These are phyloP conservation scores for Spiromastix sp. DNA, from an alignment of 2,329 filamentous ascomycete species.

Conservation along the genomic window DNA sequence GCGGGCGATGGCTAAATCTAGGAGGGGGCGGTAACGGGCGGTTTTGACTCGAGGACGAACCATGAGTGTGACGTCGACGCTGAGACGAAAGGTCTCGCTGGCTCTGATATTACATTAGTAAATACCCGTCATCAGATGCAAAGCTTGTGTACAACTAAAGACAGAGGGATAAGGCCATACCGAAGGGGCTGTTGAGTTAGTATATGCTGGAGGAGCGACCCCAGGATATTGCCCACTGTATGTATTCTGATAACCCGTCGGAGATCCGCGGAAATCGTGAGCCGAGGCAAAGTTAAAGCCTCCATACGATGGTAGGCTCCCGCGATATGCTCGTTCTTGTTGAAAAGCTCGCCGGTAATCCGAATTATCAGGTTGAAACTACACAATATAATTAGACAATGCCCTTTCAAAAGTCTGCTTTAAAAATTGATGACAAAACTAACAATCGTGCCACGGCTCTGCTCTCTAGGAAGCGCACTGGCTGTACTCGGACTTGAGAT, in stretches of 20 bases:
- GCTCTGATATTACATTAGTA: no score
- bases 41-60: conserved; percentile 1
- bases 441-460: conserved; percentile 12
- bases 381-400: conserved; percentile 1
- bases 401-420: neutral
- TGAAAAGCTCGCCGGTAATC: conserved; percentile 4
- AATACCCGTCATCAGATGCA: no score
- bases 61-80: no score
- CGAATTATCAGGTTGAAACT: conserved; percentile 9
- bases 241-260: conserved; percentile 9
- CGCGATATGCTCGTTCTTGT: conserved; percentile 4
- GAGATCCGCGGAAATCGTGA: conserved; percentile 6
- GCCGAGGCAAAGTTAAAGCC: conserved; percentile 9
- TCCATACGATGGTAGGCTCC: conserved; percentile 9
- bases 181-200: conserved; percentile 6
- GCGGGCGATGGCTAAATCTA: conserved; percentile 11
- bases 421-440: conserved; percentile 2
- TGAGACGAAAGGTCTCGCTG: no score
- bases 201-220: conserved; percentile 11
- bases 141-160: no score
- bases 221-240: conserved; percentile 6
- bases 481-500: conserved; percentile 6
- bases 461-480: conserved; percentile 11
- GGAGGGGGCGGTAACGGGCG: conserved; percentile 12
- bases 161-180: neutral